phyloP scores from a whole-genome alignment of 257 asterid species.

The Solanum pennellii region DNA sequence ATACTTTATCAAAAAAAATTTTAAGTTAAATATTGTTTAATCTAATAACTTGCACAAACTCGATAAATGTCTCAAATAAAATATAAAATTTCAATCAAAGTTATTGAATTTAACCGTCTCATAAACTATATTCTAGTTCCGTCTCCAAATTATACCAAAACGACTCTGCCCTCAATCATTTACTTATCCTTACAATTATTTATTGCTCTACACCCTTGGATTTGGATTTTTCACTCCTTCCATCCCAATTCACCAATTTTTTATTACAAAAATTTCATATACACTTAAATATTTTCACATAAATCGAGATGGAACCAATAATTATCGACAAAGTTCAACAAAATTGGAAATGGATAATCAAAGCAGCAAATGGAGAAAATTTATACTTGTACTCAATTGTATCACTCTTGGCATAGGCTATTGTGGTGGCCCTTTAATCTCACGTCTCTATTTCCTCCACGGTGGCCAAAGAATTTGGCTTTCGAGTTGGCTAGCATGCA shows the following conservation, averaged over 20 bases:
- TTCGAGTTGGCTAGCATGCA: conserved; percentile 13
- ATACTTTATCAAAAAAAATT: neutral
- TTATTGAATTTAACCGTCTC: rapidly evolving
- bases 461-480: conserved; percentile 26
- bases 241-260: neutral
- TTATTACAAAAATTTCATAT: neutral
- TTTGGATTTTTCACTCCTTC: neutral
- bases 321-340: neutral
- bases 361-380: neutral
- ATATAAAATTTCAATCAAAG: neutral
- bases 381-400: conserved; percentile 9
- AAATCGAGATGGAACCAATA: neutral
- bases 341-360: neutral
- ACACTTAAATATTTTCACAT: neutral
- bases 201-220: neutral
- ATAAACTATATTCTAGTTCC: neutral
- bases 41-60: neutral
- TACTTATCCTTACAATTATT: neutral
- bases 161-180: neutral
- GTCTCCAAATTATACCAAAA: neutral
- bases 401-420: conserved; percentile 1
- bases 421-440: conserved; percentile 11
- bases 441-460: conserved; percentile 4
- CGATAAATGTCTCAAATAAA: neutral
- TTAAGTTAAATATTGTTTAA: neutral